Conservation (phyloP, 495 filamentous ascomycete genomes). For the Xylaria telfairii region DNA sequence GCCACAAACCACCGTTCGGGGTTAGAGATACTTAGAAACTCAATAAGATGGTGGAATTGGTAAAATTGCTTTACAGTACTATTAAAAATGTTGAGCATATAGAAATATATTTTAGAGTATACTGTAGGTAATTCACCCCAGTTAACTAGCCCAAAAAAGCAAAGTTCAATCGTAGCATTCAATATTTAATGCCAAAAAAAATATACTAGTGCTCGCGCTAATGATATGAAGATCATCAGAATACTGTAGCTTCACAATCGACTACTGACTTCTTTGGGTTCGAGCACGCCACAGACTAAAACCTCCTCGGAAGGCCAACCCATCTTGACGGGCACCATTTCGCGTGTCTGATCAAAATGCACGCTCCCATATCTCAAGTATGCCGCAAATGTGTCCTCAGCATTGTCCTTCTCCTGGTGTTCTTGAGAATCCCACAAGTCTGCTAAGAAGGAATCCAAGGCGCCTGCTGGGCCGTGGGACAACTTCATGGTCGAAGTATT, state of each 20-base stretch:
- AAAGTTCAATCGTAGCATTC: background rate
- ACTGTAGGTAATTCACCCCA: background rate
- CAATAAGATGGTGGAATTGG: background rate
- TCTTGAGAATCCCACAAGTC: conserved; percentile 41
- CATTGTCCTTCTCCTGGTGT: conserved; percentile 38
- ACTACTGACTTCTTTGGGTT: conserved; percentile 27
- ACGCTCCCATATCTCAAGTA: conserved; percentile 46
- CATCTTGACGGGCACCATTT: conserved; percentile 33
- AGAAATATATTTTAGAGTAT: no score
- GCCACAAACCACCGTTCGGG: background rate
- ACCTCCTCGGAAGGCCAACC: conserved; percentile 36
- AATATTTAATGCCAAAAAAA: background rate
- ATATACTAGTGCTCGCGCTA: conserved; percentile 3
- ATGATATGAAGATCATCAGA: conserved; percentile 12
- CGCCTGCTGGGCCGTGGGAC: conserved; percentile 35
- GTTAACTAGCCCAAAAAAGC: background rate
- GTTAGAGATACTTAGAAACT: background rate
- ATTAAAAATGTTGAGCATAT: no score
- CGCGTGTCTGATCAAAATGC: conserved; percentile 42
- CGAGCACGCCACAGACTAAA: conserved; percentile 30
- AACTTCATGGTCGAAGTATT: conserved; percentile 41
- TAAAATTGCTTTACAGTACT: background rate
- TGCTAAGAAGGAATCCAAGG: conserved; percentile 35
- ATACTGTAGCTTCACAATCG: background rate
- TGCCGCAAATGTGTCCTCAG: conserved; percentile 44